A percentile compares a stretch with the other conserved stretches of the same genome.
Evolutionary conservation across 495 filamentous ascomycete species (phyloP).

Genomic region (Penicillium verhagenii): DNA sequence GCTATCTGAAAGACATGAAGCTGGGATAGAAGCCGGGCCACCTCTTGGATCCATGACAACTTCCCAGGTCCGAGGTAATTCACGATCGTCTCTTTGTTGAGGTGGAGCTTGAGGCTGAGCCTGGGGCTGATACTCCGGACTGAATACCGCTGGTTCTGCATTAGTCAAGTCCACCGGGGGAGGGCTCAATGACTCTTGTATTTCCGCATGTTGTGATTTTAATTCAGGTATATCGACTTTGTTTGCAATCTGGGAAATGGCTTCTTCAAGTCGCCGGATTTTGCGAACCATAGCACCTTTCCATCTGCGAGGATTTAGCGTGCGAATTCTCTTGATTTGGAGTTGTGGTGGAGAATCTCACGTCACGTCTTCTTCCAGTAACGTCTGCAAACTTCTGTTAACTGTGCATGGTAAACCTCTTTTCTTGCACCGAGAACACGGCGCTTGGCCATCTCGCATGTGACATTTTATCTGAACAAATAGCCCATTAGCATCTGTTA

Average conservation of each 20-base stretch:
- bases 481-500: background rate
- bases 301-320: constrained; percentile 23
- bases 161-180: constrained; percentile 4
- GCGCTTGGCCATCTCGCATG: constrained; percentile 35
- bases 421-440: constrained; percentile 31
- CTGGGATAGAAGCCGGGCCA: constrained; percentile 31
- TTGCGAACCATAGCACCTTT: constrained; percentile 27
- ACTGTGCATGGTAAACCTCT: constrained; percentile 32
- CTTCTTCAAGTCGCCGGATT: constrained; percentile 23
- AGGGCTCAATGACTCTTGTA: constrained; percentile 2
- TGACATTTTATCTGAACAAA: constrained; percentile 41
- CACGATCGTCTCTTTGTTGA: background rate
- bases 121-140: background rate
- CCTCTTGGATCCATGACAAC: constrained; percentile 24
- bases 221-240: constrained; percentile 28
- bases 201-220: constrained; percentile 6
- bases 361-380: constrained; percentile 36
- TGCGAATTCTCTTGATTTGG: background rate
- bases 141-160: background rate
- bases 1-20: constrained; percentile 26
- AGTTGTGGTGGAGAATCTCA: constrained; percentile 9
- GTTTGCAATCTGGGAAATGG: constrained; percentile 20
- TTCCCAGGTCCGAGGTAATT: constrained; percentile 14
- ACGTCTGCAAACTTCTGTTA: constrained; percentile 36
- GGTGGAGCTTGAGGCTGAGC: background rate